Conservation (phyloP, 2,329 filamentous ascomycete species). For the Paecilomyces sp. region DNA sequence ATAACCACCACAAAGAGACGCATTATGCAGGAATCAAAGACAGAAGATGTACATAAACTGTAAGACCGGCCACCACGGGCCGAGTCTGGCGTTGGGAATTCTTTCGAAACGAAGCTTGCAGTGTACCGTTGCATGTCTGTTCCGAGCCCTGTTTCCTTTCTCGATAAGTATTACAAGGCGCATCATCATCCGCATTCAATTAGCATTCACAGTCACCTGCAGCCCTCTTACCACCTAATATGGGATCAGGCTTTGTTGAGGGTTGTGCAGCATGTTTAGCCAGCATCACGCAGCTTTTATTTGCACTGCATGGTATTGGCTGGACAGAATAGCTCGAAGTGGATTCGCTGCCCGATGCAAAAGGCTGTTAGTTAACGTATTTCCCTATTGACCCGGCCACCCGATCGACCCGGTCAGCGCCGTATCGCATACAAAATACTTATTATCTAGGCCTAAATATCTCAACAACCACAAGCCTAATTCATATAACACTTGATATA, state of each 20-base stretch:
- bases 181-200: background rate
- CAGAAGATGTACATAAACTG: conserved; percentile 34
- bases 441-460: no score
- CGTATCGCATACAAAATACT: no score
- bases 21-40: conserved; percentile 16
- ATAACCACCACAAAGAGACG: background rate
- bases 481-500: no score
- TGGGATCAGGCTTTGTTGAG: background rate
- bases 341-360: background rate
- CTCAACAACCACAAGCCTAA: no score
- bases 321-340: background rate
- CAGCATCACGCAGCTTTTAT: background rate
- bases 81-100: conserved; percentile 27
- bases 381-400: no score
- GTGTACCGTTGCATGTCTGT: background rate
- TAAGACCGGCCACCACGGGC: conserved; percentile 27
- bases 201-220: background rate
- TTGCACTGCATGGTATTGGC: background rate
- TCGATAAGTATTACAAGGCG: background rate
- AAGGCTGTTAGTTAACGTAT: background rate
- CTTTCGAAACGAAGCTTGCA: conserved; percentile 6
- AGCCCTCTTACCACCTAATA: background rate
- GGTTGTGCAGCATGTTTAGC: background rate
- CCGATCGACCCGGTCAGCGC: no score
- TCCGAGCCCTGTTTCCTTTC: background rate